phyloP scores from a whole-genome alignment of 257 asterid genomes.

The Solanum boliviense region DNA sequence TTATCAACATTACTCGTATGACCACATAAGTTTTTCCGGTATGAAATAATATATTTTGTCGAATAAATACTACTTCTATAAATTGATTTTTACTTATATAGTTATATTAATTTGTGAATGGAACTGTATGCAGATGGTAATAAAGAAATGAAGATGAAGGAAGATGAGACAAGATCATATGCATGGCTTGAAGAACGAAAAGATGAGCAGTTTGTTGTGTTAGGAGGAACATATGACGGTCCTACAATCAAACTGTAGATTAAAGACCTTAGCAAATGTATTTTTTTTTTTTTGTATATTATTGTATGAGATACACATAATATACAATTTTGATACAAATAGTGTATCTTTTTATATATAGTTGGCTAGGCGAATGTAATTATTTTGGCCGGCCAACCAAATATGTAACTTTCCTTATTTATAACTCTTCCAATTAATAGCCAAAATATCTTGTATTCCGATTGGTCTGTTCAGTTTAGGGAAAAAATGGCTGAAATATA shows the following conservation, averaged over 20 bases:
- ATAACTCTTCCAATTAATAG: background rate
- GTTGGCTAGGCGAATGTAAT: background rate
- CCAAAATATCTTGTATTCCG: background rate
- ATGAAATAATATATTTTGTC: background rate
- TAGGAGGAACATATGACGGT: background rate
- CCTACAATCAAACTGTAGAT: background rate
- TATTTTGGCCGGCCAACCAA: background rate
- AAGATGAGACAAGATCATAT: background rate
- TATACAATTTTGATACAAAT: background rate
- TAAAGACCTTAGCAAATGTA: background rate
- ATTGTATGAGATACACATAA: background rate
- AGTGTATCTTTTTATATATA: background rate
- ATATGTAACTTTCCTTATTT: background rate
- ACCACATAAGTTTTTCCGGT: slow-evolving; percentile 1
- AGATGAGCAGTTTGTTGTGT: slow-evolving; percentile 1
- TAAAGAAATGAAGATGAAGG: background rate
- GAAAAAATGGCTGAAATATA: background rate
- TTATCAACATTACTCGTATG: slow-evolving; percentile 6
- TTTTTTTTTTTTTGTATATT: background rate
- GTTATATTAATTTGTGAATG: background rate
- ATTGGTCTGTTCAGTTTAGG: background rate
- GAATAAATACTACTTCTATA: too few species aligned
- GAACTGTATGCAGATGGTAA: background rate
- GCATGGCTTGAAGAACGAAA: slow-evolving; percentile 20
- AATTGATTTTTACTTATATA: background rate